Evolutionary conservation across 2,329 filamentous ascomycete species (phyloP).

Genomic region (Sclerotinia trifoliorum): DNA sequence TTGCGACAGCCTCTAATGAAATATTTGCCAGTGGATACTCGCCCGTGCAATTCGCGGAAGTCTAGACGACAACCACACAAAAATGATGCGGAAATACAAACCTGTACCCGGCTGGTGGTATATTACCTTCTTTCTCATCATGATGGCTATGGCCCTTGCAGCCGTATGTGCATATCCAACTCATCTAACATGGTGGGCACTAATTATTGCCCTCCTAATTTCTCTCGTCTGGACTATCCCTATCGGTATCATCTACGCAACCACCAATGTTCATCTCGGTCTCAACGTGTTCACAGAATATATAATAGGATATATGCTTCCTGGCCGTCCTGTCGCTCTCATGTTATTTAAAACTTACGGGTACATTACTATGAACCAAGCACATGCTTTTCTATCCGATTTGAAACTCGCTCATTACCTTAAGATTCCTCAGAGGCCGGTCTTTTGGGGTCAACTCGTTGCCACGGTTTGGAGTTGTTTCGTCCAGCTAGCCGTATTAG

Average conservation of each 20-base stretch:
- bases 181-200: constrained; percentile 32
- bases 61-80: constrained; percentile 42
- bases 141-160: constrained; percentile 45
- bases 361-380: constrained; percentile 26
- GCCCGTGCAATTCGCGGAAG: constrained; percentile 61
- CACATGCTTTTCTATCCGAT: constrained; percentile 29
- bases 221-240: constrained; percentile 49
- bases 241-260: constrained; percentile 67
- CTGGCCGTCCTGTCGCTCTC: constrained; percentile 67
- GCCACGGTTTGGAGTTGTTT: constrained; percentile 66
- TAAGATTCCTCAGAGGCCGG: constrained; percentile 61
- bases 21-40: constrained; percentile 47
- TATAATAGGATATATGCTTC: constrained; percentile 70
- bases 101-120: constrained; percentile 61
- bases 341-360: constrained; percentile 64
- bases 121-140: constrained; percentile 44
- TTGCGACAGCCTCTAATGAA: not conserved
- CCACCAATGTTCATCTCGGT: constrained; percentile 68
- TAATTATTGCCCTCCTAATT: constrained; percentile 36
- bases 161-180: constrained; percentile 26
- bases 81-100: constrained; percentile 57
- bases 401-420: constrained; percentile 55
- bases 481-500: constrained; percentile 64
- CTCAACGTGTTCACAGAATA: constrained; percentile 74
- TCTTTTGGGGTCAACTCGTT: constrained; percentile 65